Percentiles rank a stretch among this genome's conserved stretches.
These are phyloP conservation scores for Bassia scoparia DNA, from an alignment of 148 eudicot species.

Conservation along the genomic window DNA sequence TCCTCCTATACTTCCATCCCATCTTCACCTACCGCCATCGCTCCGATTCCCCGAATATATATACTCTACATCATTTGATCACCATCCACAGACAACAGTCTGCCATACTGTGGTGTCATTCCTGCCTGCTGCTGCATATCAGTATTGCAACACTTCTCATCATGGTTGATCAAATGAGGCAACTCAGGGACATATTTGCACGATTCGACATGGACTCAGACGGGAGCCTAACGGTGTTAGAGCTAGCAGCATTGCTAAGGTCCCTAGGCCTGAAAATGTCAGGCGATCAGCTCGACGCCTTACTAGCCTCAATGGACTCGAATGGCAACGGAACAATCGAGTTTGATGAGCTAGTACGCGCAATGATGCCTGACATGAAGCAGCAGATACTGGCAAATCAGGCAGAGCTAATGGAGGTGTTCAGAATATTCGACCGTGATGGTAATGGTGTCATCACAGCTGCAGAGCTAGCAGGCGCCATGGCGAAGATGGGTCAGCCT, in stretches of 20 bases:
- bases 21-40: background rate
- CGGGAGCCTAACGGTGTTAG: conserved; percentile 45
- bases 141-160: background rate
- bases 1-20: background rate
- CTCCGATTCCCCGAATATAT: no score
- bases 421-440: conserved; percentile 39
- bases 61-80: no score
- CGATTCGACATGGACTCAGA: conserved; percentile 56
- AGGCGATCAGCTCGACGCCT: conserved; percentile 34
- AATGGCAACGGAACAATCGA: conserved; percentile 44
- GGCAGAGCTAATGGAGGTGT: conserved; percentile 29
- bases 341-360: conserved; percentile 36
- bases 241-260: conserved; percentile 46
- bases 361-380: conserved; percentile 32
- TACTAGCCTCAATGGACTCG: conserved; percentile 34
- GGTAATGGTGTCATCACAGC: conserved; percentile 48
- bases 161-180: conserved; percentile 29
- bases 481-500: conserved; percentile 57
- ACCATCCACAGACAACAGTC: background rate
- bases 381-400: conserved; percentile 23
- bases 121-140: no score
- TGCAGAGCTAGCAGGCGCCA: conserved; percentile 50
- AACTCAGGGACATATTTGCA: conserved; percentile 35
- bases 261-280: conserved; percentile 43
- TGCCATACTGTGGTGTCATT: no score